Evolutionary conservation across 140 eudicot genomes (phyloP).

Genomic region (Bidens hawaiensis): DNA sequence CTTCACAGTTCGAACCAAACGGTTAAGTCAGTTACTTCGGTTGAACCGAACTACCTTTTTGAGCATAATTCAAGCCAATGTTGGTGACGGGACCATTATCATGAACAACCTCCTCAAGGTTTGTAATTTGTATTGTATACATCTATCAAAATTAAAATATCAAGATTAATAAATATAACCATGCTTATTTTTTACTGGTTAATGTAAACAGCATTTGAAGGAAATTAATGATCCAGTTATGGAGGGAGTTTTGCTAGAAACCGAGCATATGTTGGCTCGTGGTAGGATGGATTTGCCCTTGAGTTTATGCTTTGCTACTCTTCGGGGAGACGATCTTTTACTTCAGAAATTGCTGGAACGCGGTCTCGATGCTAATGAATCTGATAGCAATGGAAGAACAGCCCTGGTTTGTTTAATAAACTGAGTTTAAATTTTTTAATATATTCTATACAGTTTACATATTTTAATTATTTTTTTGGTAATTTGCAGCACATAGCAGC

Average conservation of each 20-base stretch:
- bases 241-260: conserved; percentile 77
- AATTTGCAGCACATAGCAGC: conserved; percentile 82
- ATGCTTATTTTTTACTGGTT: neutral
- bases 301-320: conserved; percentile 84
- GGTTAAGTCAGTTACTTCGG: conserved; percentile 72
- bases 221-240: conserved; percentile 62
- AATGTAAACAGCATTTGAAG: conserved; percentile 70
- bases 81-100: conserved; percentile 92
- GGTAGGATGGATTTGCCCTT: conserved; percentile 92
- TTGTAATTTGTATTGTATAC: neutral
- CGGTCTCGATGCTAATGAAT: conserved; percentile 88
- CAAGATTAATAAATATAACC: neutral
- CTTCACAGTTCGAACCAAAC: conserved; percentile 67
- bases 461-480: too few species aligned
- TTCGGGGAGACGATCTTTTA: conserved; percentile 66
- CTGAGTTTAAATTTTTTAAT: neutral
- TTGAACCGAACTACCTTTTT: conserved; percentile 74
- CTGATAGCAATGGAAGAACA: conserved; percentile 83
- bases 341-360: conserved; percentile 69
- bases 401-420: conserved; percentile 52
- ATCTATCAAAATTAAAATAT: neutral
- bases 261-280: conserved; percentile 81
- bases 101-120: conserved; percentile 95
- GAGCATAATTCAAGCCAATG: conserved; percentile 83
- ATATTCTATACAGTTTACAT: neutral